A percentile compares a stretch with the other conserved stretches of the same genome.
Evolutionary conservation across 2,329 filamentous ascomycete genomes (phyloP).

Genomic region (Hysterium pulicare): DNA sequence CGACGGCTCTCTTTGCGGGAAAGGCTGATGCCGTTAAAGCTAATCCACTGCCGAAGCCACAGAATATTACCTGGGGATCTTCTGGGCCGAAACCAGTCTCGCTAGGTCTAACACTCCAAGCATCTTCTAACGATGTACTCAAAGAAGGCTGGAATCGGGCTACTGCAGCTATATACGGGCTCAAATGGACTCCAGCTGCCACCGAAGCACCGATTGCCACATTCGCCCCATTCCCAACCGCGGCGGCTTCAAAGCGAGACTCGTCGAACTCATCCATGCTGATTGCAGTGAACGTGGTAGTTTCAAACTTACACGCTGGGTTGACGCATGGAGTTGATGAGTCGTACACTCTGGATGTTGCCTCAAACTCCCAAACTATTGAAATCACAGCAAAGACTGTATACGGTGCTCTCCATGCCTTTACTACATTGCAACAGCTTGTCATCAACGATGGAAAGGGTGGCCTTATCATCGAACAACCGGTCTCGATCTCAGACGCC

Average conservation of each 20-base stretch:
- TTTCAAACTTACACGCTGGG: constrained; percentile 46
- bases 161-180: constrained; percentile 44
- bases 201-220: constrained; percentile 50
- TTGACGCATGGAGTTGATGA: constrained; percentile 57
- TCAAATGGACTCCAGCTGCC: constrained; percentile 55
- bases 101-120: constrained; percentile 38
- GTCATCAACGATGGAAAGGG: constrained; percentile 48
- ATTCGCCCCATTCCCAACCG: constrained; percentile 52
- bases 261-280: constrained; percentile 32
- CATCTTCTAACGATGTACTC: constrained; percentile 35
- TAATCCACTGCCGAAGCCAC: constrained; percentile 55
- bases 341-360: constrained; percentile 52
- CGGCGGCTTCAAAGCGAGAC: constrained; percentile 15
- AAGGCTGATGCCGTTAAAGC: constrained; percentile 46
- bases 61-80: constrained; percentile 51
- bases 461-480: constrained; percentile 51
- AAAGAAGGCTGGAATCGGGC: constrained; percentile 50
- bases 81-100: constrained; percentile 48
- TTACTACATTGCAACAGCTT: constrained; percentile 57
- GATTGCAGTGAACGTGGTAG: constrained; percentile 44
- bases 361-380: constrained; percentile 39
- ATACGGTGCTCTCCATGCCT: constrained; percentile 55
- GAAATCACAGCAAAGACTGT: constrained; percentile 49
- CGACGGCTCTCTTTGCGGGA: constrained; percentile 32
- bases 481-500: constrained; percentile 49